These are phyloP conservation scores for Tremella yokohamensis DNA, from an alignment of 768 basidiomycete genomes.

Conservation along the genomic window DNA sequence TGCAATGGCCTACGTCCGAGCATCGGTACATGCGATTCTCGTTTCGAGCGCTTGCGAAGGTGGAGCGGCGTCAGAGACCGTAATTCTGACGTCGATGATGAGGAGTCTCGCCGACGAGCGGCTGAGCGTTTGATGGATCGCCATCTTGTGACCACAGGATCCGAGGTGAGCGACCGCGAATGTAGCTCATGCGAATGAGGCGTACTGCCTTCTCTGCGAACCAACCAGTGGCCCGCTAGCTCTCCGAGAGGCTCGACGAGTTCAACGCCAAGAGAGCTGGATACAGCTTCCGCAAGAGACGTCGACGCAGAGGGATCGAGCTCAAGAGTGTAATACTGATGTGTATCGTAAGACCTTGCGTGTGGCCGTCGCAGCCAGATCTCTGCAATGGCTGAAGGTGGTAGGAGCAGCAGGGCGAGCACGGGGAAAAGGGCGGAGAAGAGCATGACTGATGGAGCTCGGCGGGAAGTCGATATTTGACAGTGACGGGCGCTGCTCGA, in stretches of 20 bases:
- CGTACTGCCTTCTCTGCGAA: conserved; percentile 55
- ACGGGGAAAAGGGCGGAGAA: conserved; percentile 13
- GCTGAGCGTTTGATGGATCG: conserved; percentile 12
- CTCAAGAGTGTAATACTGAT: conserved; percentile 68
- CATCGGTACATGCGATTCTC: conserved; percentile 9
- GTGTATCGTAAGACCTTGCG: conserved; percentile 52
- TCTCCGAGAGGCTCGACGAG: conserved; percentile 85
- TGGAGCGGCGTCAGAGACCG: conserved; percentile 41
- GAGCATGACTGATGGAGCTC: neutral
- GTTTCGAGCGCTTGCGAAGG: conserved; percentile 47
- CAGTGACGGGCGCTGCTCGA: too few species aligned
- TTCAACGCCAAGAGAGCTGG: conserved; percentile 66
- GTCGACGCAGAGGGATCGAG: conserved; percentile 55
- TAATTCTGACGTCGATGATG: conserved; percentile 2
- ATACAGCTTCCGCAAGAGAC: conserved; percentile 62
- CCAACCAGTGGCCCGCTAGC: conserved; percentile 75
- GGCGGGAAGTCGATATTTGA: too few species aligned
- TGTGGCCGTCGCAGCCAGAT: conserved; percentile 28
- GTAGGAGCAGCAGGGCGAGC: conserved; percentile 11
- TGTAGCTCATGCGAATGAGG: conserved; percentile 6
- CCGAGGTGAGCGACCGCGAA: conserved; percentile 14
- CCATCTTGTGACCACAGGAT: conserved; percentile 32
- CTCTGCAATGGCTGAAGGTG: conserved; percentile 6
- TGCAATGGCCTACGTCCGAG: neutral
- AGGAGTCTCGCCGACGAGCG: conserved; percentile 3